Evolutionary conservation across 192 early-diverging fungal species (phyloP).

Genomic region (Backusella parvicylindrica): DNA sequence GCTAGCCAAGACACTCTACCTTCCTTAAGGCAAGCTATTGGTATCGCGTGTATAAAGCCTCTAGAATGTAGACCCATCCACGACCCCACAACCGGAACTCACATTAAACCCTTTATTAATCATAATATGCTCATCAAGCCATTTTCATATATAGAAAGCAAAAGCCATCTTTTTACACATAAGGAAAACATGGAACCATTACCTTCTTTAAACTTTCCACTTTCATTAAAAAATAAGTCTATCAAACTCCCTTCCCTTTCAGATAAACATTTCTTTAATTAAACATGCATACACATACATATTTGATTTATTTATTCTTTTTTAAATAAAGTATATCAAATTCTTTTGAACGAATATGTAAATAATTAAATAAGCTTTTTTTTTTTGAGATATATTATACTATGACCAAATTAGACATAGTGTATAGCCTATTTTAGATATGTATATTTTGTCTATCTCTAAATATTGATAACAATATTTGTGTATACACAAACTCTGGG

Average conservation of each 20-base stretch:
- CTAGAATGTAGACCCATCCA: background rate
- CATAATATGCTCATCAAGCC: background rate
- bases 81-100: background rate
- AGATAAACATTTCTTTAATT: background rate
- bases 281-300: background rate
- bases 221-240: background rate
- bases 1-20: background rate
- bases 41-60: background rate
- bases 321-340: background rate
- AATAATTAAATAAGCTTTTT: background rate
- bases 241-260: background rate
- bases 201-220: background rate
- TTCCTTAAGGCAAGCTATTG: background rate
- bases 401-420: background rate
- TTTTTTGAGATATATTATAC: background rate
- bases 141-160: background rate
- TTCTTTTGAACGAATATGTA: background rate
- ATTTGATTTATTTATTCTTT: too few relatives aligned
- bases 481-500: background rate
- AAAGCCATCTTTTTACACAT: background rate
- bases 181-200: background rate
- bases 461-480: background rate
- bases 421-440: background rate
- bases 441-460: background rate
- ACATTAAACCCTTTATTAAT: background rate